Percentiles rank a stretch among this genome's conserved stretches.
These are phyloP conservation scores for Helicocarpus griseus DNA, from an alignment of 2,329 filamentous ascomycete genomes.

Conservation along the genomic window DNA sequence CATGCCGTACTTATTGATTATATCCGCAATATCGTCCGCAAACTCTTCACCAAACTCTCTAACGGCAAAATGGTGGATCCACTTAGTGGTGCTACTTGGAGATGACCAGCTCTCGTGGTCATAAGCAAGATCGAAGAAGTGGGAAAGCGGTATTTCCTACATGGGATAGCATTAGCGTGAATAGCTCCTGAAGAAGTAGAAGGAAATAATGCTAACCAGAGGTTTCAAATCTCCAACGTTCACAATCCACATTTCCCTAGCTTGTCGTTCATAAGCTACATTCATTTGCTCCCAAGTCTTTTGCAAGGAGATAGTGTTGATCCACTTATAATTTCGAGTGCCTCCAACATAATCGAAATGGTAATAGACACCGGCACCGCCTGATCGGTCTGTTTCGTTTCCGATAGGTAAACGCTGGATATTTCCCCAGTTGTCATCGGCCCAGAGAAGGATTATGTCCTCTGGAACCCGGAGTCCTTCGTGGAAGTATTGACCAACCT, in stretches of 20 bases:
- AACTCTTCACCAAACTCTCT: slow-evolving; percentile 47
- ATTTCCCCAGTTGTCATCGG: slow-evolving; percentile 62
- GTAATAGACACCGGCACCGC: slow-evolving; percentile 54
- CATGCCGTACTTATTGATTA: slow-evolving; percentile 48
- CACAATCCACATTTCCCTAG: slow-evolving; percentile 55
- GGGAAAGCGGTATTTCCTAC: slow-evolving; percentile 53
- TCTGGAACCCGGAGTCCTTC: slow-evolving; percentile 54
- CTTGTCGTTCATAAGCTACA: slow-evolving; percentile 49
- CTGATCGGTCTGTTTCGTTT: slow-evolving; percentile 50
- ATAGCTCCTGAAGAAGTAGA: neutral
- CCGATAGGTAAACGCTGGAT: slow-evolving; percentile 51
- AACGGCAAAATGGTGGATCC: slow-evolving; percentile 48
- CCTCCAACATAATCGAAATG: slow-evolving; percentile 56
- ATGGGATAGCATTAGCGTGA: too few relatives aligned
- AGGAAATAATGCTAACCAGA: slow-evolving; percentile 27
- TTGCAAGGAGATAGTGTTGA: slow-evolving; percentile 56
- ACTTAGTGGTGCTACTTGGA: slow-evolving; percentile 43
- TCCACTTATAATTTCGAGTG: slow-evolving; percentile 53
- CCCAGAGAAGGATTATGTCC: slow-evolving; percentile 58
- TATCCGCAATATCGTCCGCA: slow-evolving; percentile 39
- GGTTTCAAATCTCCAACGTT: slow-evolving; percentile 60
- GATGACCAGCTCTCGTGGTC: slow-evolving; percentile 49
- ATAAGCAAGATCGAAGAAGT: slow-evolving; percentile 61
- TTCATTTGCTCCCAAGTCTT: slow-evolving; percentile 59
- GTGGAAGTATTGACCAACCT: slow-evolving; percentile 61